Conservation (phyloP, 805 yeast species). For the Candida rishiriensis region DNA sequence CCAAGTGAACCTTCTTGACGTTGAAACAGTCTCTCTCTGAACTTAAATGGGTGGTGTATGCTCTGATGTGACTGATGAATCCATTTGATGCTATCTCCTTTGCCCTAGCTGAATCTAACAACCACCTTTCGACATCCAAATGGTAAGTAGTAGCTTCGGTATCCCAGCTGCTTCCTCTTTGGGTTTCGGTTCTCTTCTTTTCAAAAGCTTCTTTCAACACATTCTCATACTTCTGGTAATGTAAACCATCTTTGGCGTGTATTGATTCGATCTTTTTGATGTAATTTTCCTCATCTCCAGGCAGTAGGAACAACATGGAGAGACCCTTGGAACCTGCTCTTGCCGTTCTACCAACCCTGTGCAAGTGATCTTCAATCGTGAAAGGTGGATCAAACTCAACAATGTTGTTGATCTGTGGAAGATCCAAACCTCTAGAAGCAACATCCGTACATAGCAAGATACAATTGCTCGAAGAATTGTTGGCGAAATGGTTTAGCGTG, state of each 20-base stretch:
- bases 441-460: constrained; percentile 94
- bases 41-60: constrained; percentile 91
- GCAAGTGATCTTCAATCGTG: constrained; percentile 89
- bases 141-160: constrained; percentile 96
- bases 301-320: constrained; percentile 74
- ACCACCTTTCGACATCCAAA: constrained; percentile 81
- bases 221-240: constrained; percentile 43
- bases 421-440: constrained; percentile 93
- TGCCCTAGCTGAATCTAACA: constrained; percentile 60
- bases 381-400: constrained; percentile 96
- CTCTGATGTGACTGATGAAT: constrained; percentile 85
- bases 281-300: constrained; percentile 87
- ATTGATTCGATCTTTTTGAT: constrained; percentile 53
- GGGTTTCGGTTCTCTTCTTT: constrained; percentile 10
- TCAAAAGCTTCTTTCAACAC: constrained; percentile 28
- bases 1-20: constrained; percentile 79
- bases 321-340: constrained; percentile 89
- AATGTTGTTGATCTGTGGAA: constrained; percentile 80
- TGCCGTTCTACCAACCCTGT: constrained; percentile 96
- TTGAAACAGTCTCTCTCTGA: constrained; percentile 77
- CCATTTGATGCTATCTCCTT: constrained; percentile 72
- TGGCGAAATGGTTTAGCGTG: constrained; percentile 62
- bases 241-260: constrained; percentile 44
- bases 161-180: constrained; percentile 62
- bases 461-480: constrained; percentile 34